Evolutionary conservation across 768 basidiomycete species (phyloP), one percentile per base, ranked within the genome.

Genomic region (Cyclocybe cylindracea): DNA sequence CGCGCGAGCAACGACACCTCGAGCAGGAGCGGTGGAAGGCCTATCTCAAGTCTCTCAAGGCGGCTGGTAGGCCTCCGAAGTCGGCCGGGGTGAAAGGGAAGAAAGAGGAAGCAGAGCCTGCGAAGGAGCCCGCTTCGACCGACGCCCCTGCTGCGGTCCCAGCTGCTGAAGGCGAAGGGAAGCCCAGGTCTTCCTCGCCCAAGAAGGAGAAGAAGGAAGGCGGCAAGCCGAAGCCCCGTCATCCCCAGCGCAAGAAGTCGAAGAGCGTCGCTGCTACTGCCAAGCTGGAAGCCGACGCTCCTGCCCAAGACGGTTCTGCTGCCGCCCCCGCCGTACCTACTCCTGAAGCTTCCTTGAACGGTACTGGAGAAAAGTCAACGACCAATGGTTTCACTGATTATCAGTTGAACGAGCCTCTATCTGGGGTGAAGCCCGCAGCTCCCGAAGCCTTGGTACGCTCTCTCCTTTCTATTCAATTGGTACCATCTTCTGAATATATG

Each of bases 21-120:
- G 62, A 66, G 49, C 43, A 36, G 8, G 57, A 57, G 18, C 49
- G 52, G 37, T 61, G 61, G 64, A 63, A 55, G 48, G 57, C 54
- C 11, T 47, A 61, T 19, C 4, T 60, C 24, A 63, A 60, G 42
- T 51, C 56, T 7, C 46, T 54, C 52, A 60, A 51, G 19, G 51
- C 56, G 13, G 50, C 48, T 10, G 48, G 41, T 9, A 39, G 35
- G 41, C 48, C 48, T 29, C 59, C 59, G 5, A 57, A 57, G 38
- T 55, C 56, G 16, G 54, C 59, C 7, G 52, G 54, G 10, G 3
- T 49, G 14, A 57, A 45, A 16, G 24, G 40, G 4, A 53, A 51
- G 41, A 48, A 40, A n/a, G 37, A 16, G 7, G 39, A 41, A 32
- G 39, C 32, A 1, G 46, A 42, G 38, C 35, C 37, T n/a, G 46